Percentiles rank a stretch among this genome's conserved stretches.
phyloP scores from a whole-genome alignment of 208 protist species.

The Acanthamoeba polyphaga region DNA sequence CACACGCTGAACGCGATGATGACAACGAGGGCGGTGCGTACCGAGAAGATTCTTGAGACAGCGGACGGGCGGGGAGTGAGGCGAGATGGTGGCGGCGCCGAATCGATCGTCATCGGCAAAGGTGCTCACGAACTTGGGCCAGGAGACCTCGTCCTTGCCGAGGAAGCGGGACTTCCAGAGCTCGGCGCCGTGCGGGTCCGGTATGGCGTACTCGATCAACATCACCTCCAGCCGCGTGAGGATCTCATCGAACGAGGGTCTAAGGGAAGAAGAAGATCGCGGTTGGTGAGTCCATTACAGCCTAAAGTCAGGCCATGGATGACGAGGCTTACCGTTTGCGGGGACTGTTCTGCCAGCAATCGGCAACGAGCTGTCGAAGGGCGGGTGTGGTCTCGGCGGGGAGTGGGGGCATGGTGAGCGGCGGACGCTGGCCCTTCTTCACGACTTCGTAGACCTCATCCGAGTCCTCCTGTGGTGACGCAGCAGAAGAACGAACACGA shows the following conservation, averaged over 20 bases:
- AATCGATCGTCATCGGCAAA: conserved; percentile 56
- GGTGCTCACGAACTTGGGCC: conserved; percentile 65
- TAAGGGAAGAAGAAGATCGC: neutral
- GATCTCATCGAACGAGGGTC: conserved; percentile 47
- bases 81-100: conserved; percentile 43
- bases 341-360: conserved; percentile 67
- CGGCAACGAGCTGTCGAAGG: conserved; percentile 12
- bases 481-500: too few species aligned
- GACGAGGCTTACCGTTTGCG: neutral
- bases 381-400: conserved; percentile 42
- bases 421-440: conserved; percentile 65
- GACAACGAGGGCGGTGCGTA: neutral
- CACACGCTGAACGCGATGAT: neutral
- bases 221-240: conserved; percentile 37
- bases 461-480: conserved; percentile 18
- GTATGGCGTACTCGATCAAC: conserved; percentile 62
- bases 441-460: conserved; percentile 68
- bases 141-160: conserved; percentile 59
- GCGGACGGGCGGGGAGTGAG: conserved; percentile 43
- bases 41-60: conserved; percentile 62
- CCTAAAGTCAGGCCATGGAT: neutral
- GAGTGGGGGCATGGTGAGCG: conserved; percentile 31
- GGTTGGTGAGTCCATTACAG: neutral
- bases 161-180: conserved; percentile 60
- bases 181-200: conserved; percentile 45